Evolutionary conservation across 495 filamentous ascomycete genomes (phyloP), one percentile per base, ranked within the genome.

Genomic region (Evernia prunastri): DNA sequence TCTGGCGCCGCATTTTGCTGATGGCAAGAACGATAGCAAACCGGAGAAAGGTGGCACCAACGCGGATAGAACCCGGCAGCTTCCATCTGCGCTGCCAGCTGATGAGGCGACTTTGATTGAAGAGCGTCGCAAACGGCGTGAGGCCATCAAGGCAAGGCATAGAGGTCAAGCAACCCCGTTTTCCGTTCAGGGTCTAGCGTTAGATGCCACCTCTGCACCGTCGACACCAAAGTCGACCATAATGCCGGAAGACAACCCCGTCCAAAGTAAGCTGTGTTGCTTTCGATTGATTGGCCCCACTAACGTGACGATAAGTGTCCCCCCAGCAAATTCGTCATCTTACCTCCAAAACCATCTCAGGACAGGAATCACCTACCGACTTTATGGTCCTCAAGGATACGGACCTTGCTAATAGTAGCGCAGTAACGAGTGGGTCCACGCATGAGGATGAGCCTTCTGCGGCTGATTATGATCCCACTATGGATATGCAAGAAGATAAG

Each of bases 381-480:
- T 82, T 89, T 59, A 75, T 77, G 33, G 71, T 87, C 42, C 72
- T 76, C 37, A 79, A 84, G 60, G 83, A 87, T 67, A 75, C 87
- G 67, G 89, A 89, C 70, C 80, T 91, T 60, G 82, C 84, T 68
- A 87, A 89, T 61, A 76, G 75, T 35, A 80, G 81, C 73, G 79
- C 77, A 57, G 72, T 74, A 56, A 71, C 74, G 57, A 78, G 79
- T 65, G 77, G 76, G 64, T 75, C 71, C 65, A 77, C 75, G 64
- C 88, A 88, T 56, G 84, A 87, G 71, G 86, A 90, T 65, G 91
- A 89, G 20, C 90, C 89, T 49, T 97, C 93, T 43, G 94, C 94
- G 58, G 94, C 94, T 68, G 91, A 97, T 70, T 97, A 98, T 76
- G 92, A 97, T 72, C 95, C 94, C 0, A 96, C 89, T 6, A 76